Percentiles rank a stretch among this genome's conserved stretches.
phyloP scores from a whole-genome alignment of 1,284 basidiomycete species.

The Ceraceosorus guamensis region DNA sequence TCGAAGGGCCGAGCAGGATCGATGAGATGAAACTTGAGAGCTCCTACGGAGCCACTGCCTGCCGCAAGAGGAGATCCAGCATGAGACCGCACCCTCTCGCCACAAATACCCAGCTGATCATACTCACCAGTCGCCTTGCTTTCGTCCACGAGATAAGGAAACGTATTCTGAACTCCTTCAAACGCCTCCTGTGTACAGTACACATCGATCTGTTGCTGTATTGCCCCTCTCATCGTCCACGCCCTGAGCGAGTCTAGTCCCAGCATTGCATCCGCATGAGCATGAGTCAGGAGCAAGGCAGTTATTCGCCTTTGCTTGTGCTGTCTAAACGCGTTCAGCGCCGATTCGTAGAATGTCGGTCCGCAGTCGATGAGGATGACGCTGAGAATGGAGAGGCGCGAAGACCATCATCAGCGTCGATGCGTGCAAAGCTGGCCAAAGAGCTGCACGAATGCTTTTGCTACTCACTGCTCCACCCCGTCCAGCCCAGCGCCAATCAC shows the following conservation, averaged over 20 bases:
- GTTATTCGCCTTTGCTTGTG: slow-evolving; percentile 29
- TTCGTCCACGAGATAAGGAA: slow-evolving; percentile 40
- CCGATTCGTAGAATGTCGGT: slow-evolving; percentile 40
- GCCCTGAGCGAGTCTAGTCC: slow-evolving; percentile 41
- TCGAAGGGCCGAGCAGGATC: slow-evolving; percentile 19
- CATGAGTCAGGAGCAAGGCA: slow-evolving; percentile 42
- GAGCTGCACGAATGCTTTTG: no score
- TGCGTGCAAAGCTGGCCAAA: no score
- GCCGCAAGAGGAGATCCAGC: not conserved
- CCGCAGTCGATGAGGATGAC: slow-evolving; percentile 43
- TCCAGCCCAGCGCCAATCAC: slow-evolving; percentile 17
- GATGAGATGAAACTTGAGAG: slow-evolving; percentile 42
- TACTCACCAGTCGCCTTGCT: slow-evolving; percentile 22
- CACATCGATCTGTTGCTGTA: slow-evolving; percentile 37
- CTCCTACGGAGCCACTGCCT: slow-evolving; percentile 40
- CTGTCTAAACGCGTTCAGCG: slow-evolving; percentile 21
- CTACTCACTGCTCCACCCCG: slow-evolving; percentile 2
- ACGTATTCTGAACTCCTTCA: slow-evolving; percentile 28
- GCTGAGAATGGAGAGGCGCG: not conserved
- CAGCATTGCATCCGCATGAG: slow-evolving; percentile 42
- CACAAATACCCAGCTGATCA: not conserved
- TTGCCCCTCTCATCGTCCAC: slow-evolving; percentile 39
- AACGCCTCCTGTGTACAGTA: slow-evolving; percentile 37
- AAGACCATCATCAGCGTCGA: no score
- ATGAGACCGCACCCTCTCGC: not conserved